These are phyloP conservation scores for Stephania japonica DNA, from an alignment of 164 flowering plant genomes.

Conservation along the genomic window DNA sequence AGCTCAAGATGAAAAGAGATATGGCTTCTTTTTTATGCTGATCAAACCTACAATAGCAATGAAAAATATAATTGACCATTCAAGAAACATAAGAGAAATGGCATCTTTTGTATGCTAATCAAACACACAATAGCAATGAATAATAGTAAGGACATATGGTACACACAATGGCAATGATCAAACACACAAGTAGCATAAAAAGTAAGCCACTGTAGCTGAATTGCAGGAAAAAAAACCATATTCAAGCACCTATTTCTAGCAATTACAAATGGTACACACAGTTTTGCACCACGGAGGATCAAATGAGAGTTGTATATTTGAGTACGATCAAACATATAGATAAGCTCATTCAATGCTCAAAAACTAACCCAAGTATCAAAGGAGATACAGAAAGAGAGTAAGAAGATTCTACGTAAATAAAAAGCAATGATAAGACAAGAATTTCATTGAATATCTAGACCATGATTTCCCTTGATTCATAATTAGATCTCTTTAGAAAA, in stretches of 20 bases:
- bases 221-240: background rate
- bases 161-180: constrained; percentile 33
- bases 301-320: too few relatives aligned
- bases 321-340: background rate
- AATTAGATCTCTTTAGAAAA: too few relatives aligned
- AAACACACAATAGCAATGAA: constrained; percentile 40
- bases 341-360: background rate
- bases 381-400: background rate
- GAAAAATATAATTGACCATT: background rate
- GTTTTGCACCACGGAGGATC: background rate
- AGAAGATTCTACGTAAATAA: too few relatives aligned
- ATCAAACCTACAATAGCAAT: constrained; percentile 48
- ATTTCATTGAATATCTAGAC: too few relatives aligned
- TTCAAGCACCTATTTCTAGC: background rate
- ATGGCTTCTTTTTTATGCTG: constrained; percentile 43
- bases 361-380: background rate
- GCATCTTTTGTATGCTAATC: constrained; percentile 43
- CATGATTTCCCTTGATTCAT: too few relatives aligned
- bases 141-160: background rate
- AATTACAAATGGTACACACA: background rate
- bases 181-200: background rate
- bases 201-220: background rate
- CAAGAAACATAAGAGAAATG: constrained; percentile 23
- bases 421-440: too few relatives aligned
- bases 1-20: constrained; percentile 42